Percentiles rank a stretch among this genome's conserved stretches.
Evolutionary conservation across 495 filamentous ascomycete genomes (phyloP).

Genomic region (Elaphomyces granulatus): DNA sequence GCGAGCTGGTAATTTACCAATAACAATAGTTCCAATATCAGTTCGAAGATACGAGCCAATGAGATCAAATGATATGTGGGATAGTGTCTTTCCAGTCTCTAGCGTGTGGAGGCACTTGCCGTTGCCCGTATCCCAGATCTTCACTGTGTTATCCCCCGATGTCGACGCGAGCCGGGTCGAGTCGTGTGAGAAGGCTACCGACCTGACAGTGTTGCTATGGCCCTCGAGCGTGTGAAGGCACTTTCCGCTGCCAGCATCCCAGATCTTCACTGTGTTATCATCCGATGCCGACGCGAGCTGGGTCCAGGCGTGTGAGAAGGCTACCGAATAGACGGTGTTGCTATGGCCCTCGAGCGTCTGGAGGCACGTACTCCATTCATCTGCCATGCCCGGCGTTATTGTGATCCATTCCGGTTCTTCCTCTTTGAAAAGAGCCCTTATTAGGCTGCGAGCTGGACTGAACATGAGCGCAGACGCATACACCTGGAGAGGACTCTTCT

Average conservation of each 20-base stretch:
- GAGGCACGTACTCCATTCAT: slow-evolving; percentile 7
- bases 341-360: slow-evolving; percentile 12
- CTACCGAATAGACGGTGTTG: slow-evolving; percentile 7
- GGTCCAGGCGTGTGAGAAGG: slow-evolving; percentile 11
- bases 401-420: slow-evolving; percentile 13
- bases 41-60: slow-evolving; percentile 14
- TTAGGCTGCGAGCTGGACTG: slow-evolving; percentile 11
- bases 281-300: slow-evolving; percentile 9
- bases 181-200: slow-evolving; percentile 14
- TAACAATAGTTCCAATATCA: too few species aligned
- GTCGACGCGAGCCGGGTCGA: slow-evolving; percentile 11
- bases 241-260: slow-evolving; percentile 11
- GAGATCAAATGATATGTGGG: slow-evolving; percentile 14
- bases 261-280: slow-evolving; percentile 14
- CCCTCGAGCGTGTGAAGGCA: slow-evolving; percentile 17
- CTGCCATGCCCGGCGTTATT: slow-evolving; percentile 7
- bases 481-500: slow-evolving; percentile 13
- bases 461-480: slow-evolving; percentile 18
- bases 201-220: slow-evolving; percentile 7
- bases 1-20: too few species aligned
- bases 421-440: slow-evolving; percentile 2
- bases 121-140: slow-evolving; percentile 17
- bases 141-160: slow-evolving; percentile 13
- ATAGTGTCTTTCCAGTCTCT: slow-evolving; percentile 7
- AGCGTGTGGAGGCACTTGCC: slow-evolving; percentile 6